Base-by-base conservation (phyloP, 345 rosid species). In the Tarenaya hassleriana region DNA sequence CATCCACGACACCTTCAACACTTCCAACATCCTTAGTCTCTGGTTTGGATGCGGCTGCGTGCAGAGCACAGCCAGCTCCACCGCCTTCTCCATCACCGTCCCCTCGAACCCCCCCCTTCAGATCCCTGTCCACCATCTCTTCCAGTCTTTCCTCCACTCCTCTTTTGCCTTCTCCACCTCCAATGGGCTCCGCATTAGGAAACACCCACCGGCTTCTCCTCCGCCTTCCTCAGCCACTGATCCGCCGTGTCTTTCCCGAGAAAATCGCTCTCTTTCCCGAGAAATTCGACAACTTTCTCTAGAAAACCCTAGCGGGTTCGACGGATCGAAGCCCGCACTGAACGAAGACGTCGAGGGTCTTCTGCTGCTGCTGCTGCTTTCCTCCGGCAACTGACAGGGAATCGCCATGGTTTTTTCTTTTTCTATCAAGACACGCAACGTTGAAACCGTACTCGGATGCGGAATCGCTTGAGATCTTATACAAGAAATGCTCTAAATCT, bases 1-100 rank as follows among this genome's bases (percentile, higher is more conserved):
- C 89, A 56, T 84, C 87, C 5, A 59, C 81, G 52, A 87, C 47
- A 83, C 78, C 50, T 80, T 91, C 66, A 87, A 52, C 29, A 83
- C 80, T 48, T 79, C 78, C 1, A 94, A 81, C 90, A 92, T 87
- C 71, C 70, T 87, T 0, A 94, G 98, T 20, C 95, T 77, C 18
- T 77, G 71, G 58, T 56, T 77, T 4, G 95, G 86, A 62, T 76
- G 77, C 0, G 94, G 65, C 14, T 52, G 90, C 33, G 98, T 79
- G 58, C 98, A 92, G 16, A 75, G 86, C 67, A 87, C 50, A 46
- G 95, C 84, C 40, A 88, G 50, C 49, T 84, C 88, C 47, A 72
- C 89, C 7, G 73, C 69, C 66, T 62, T 80, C 58, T 92, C 96
- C 52, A 92, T 62, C 70, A 87, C 86, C 16, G 17, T 20, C 11